Evolutionary conservation across 768 basidiomycete species (phyloP).

Genomic region (Suillus tomentosus): DNA sequence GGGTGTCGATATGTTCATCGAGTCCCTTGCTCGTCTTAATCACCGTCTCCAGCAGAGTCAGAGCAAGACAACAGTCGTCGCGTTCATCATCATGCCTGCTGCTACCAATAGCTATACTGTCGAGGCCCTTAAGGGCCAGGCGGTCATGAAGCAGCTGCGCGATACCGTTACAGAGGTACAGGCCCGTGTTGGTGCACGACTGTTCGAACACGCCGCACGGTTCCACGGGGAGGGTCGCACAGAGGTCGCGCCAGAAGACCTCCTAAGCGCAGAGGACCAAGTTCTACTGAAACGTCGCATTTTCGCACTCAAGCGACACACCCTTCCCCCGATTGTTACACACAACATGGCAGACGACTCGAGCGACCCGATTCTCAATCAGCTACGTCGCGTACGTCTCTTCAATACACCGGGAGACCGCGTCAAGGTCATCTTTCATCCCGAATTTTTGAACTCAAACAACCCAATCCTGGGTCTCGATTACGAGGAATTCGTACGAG

Average conservation of each 20-base stretch:
- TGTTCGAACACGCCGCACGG: slow-evolving; percentile 93
- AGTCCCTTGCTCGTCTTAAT: slow-evolving; percentile 87
- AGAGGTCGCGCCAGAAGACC: slow-evolving; percentile 69
- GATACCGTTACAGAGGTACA: slow-evolving; percentile 97
- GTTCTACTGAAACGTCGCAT: slow-evolving; percentile 94
- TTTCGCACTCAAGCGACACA: slow-evolving; percentile 93
- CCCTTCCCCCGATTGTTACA: slow-evolving; percentile 94
- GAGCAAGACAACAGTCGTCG: slow-evolving; percentile 85
- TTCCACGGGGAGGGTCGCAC: slow-evolving; percentile 86
- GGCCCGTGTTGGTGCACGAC: slow-evolving; percentile 84
- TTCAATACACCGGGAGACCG: slow-evolving; percentile 90
- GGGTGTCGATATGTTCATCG: slow-evolving; percentile 99
- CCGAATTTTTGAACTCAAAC: slow-evolving; percentile 96
- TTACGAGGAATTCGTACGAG: slow-evolving; percentile 98
- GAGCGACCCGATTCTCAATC: slow-evolving; percentile 91
- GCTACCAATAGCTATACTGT: slow-evolving; percentile 95
- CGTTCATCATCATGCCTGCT: slow-evolving; percentile 99
- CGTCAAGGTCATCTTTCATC: slow-evolving; percentile 98
- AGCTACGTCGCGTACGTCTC: slow-evolving; percentile 89
- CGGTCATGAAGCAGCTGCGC: slow-evolving; percentile 93
- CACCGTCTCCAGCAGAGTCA: slow-evolving; percentile 59
- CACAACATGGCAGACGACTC: slow-evolving; percentile 98
- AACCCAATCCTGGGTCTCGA: slow-evolving; percentile 97
- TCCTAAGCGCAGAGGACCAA: slow-evolving; percentile 91
- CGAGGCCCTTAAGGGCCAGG: slow-evolving; percentile 96